Evolutionary conservation across 2,329 filamentous ascomycete genomes (phyloP).

Genomic region (Waltergamsia citrina): DNA sequence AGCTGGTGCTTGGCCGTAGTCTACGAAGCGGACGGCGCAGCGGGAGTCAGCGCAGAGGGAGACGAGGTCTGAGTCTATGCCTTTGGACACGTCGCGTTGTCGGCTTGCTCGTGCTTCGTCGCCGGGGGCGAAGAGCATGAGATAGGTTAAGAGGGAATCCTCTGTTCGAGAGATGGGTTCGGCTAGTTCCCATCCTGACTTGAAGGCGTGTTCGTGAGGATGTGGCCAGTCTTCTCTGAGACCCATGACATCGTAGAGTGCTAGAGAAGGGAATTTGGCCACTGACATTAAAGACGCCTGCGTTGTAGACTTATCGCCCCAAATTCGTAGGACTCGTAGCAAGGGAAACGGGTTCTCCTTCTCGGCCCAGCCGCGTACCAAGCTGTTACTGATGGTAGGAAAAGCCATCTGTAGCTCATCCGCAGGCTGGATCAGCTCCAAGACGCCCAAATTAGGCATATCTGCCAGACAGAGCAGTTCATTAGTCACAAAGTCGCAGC

Average conservation of each 20-base stretch:
- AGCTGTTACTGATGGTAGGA: conserved; percentile 30
- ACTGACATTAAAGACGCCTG: conserved; percentile 29
- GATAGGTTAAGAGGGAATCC: conserved; percentile 22
- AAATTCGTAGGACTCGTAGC: conserved; percentile 35
- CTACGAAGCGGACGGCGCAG: conserved; percentile 21
- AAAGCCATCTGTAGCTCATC: conserved; percentile 16
- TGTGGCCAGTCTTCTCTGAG: conserved; percentile 23
- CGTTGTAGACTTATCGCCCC: conserved; percentile 29
- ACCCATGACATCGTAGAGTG: conserved; percentile 32
- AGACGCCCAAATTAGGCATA: conserved; percentile 35
- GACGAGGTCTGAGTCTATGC: conserved; percentile 23
- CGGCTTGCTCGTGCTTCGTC: conserved; percentile 11
- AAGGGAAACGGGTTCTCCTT: conserved; percentile 31
- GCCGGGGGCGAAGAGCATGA: conserved; percentile 22
- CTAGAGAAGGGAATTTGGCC: conserved; percentile 31
- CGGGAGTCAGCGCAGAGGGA: conserved; percentile 21
- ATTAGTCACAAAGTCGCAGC: conserved; percentile 20
- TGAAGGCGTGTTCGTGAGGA: conserved; percentile 11
- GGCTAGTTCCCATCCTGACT: conserved; percentile 23
- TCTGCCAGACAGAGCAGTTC: conserved; percentile 30
- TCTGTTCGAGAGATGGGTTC: conserved; percentile 13
- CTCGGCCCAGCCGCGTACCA: conserved; percentile 35
- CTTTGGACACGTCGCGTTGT: not conserved
- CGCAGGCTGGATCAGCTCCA: conserved; percentile 33
- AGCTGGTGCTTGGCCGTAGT: conserved; percentile 16